phyloP scores from a whole-genome alignment of 2,329 filamentous ascomycete genomes.

The Colletotrichum chlorophyti region DNA sequence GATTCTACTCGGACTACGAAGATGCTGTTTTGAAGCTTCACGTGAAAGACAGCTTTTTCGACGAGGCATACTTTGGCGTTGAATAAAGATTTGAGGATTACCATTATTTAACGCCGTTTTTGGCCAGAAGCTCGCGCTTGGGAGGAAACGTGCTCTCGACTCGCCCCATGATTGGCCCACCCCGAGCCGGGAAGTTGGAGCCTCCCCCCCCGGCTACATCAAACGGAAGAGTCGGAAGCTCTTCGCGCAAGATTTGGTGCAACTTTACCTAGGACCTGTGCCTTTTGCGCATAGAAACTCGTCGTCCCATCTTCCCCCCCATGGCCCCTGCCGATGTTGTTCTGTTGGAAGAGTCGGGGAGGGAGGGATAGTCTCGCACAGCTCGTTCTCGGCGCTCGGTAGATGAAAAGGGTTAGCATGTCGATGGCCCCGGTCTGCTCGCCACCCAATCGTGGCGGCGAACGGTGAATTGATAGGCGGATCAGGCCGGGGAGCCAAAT shows the following conservation, averaged over 20 bases:
- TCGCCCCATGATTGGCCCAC: conserved; percentile 7
- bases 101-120: neutral
- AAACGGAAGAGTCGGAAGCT: conserved; percentile 11
- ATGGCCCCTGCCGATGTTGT: too few species aligned
- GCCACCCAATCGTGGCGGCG: conserved; percentile 8
- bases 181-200: neutral
- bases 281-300: too few species aligned
- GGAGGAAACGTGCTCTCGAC: conserved; percentile 12
- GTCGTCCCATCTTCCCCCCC: too few species aligned
- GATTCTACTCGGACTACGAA: too few species aligned
- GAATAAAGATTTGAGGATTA: too few species aligned
- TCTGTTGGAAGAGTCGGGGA: too few species aligned
- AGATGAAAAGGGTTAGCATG: conserved; percentile 9
- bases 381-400: conserved; percentile 8
- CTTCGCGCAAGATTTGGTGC: neutral
- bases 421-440: neutral
- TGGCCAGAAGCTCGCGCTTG: neutral
- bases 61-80: too few species aligned
- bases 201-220: neutral
- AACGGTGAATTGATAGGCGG: too few species aligned
- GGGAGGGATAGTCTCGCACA: too few species aligned
- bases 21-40: too few species aligned
- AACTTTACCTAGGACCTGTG: conserved; percentile 17
- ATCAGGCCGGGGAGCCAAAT: too few species aligned
- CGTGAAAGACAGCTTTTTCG: too few species aligned